Evolutionary conservation across 768 basidiomycete genomes (phyloP), one percentile per base, ranked within the genome.

Genomic region (Naganishia kalamii): DNA sequence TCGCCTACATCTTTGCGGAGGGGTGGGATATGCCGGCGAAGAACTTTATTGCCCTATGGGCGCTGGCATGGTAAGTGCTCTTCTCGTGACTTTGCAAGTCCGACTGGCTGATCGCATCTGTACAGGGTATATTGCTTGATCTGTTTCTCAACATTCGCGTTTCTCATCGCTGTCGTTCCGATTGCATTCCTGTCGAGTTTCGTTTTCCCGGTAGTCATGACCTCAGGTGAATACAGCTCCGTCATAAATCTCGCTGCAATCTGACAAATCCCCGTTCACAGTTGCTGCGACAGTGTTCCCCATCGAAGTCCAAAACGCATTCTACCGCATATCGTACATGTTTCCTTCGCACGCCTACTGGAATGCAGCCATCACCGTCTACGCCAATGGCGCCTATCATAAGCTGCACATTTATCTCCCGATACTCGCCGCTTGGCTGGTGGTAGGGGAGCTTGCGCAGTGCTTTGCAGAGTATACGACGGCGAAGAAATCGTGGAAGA

Each of bases 211-310:
- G 17, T 60, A 3, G 37, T 60, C 37, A 60, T 60, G 57, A 40
- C 35, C n/a, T 40, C 50, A n/a, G 50, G 50, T 52, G 27, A n/a
- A 27, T 40, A 17, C 37, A 40, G 37, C 17, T 17, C 8, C 17
- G 37, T 40, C 37, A 8, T n/a, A 8, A 21, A 21, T 48, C 8
- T 27, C 50, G 23, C 10, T 12, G 15, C 30, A 17, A 8, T 23
- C 23, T 8, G 8, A 30, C 12, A 23, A 8, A 25, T 25, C 15
- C 30, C 15, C 30, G 11, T 23, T 8, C 10, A 15, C 33, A 60
- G 57, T 60, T 37, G 57, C 57, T n/a, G 57, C 57, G 19, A 60
- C 57, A 15, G 35, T 60, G 21, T 60, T 60, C 57, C 57, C 57
- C 13, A 60, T 60, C 57, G 57, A 60, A 4, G 21, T 60, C 15